These are phyloP conservation scores for Cordyceps farinosa DNA, from an alignment of 2,329 filamentous ascomycete species.

Conservation along the genomic window DNA sequence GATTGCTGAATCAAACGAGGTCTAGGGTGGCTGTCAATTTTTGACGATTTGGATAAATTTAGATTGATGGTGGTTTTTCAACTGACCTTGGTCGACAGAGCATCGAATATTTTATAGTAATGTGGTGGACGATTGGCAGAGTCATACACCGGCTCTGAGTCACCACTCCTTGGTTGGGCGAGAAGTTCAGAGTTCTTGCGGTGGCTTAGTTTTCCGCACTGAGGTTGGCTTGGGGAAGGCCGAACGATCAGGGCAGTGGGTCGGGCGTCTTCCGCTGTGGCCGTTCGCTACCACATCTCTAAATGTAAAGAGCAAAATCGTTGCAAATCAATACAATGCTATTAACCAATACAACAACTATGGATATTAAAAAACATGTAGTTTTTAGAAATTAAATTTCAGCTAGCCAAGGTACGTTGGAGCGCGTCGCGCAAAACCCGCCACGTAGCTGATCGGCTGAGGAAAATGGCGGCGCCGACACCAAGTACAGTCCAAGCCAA, in stretches of 20 bases:
- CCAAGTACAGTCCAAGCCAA: not conserved
- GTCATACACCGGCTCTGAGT: slow-evolving; percentile 7
- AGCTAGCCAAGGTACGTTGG: no score
- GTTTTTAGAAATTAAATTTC: no score
- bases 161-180: not conserved
- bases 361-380: no score
- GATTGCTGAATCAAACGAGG: slow-evolving; percentile 10
- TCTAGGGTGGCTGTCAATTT: slow-evolving; percentile 11
- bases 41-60: not conserved
- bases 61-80: not conserved
- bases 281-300: no score
- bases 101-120: not conserved
- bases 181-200: not conserved
- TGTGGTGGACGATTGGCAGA: not conserved
- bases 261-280: not conserved
- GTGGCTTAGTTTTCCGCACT: not conserved
- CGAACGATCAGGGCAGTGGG: not conserved
- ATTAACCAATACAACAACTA: no score
- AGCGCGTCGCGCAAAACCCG: not conserved
- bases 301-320: not conserved
- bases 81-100: slow-evolving; percentile 4
- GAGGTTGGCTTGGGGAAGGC: not conserved
- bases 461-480: not conserved
- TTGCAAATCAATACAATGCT: not conserved
- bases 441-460: not conserved